Conservation (phyloP, 2,329 filamentous ascomycete genomes). For the Xylaria sp. region DNA sequence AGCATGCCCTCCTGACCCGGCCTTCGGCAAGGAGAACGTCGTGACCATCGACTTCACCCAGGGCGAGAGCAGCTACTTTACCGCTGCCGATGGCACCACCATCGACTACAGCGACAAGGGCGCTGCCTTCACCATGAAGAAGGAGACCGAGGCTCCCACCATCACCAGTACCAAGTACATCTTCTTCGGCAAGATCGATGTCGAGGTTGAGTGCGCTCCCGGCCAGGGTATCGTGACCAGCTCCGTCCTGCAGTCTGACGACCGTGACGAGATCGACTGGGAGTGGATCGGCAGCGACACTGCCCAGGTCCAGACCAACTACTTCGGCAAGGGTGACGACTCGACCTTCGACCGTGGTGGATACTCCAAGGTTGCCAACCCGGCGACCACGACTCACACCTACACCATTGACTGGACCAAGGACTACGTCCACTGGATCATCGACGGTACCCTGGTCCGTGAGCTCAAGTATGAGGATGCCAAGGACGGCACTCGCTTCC, state of each 20-base stretch:
- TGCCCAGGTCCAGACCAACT: slow-evolving; percentile 85
- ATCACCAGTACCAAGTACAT: slow-evolving; percentile 87
- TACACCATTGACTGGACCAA: slow-evolving; percentile 77
- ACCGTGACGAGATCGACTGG: slow-evolving; percentile 95
- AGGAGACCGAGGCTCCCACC: slow-evolving; percentile 73
- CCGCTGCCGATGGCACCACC: slow-evolving; percentile 58
- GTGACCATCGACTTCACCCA: slow-evolving; percentile 79
- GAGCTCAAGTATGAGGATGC: slow-evolving; percentile 70
- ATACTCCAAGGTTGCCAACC: slow-evolving; percentile 67
- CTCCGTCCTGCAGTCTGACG: slow-evolving; percentile 88
- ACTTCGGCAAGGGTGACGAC: slow-evolving; percentile 78
- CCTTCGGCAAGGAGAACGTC: slow-evolving; percentile 69
- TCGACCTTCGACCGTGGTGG: slow-evolving; percentile 75
- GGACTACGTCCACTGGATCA: slow-evolving; percentile 70
- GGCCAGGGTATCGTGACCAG: slow-evolving; percentile 91
- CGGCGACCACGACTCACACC: slow-evolving; percentile 68
- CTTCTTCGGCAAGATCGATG: slow-evolving; percentile 92
- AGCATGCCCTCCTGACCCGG: slow-evolving; percentile 79
- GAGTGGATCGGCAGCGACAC: slow-evolving; percentile 88
- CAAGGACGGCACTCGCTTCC: slow-evolving; percentile 68
- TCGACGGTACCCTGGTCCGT: slow-evolving; percentile 71
- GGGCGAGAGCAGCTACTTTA: slow-evolving; percentile 70
- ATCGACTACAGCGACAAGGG: slow-evolving; percentile 61
- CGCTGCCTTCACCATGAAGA: slow-evolving; percentile 73
- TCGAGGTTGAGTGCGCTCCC: slow-evolving; percentile 79